These are phyloP conservation scores for Colletotrichum acutatum DNA, from an alignment of 2,329 filamentous ascomycete species.

Conservation along the genomic window DNA sequence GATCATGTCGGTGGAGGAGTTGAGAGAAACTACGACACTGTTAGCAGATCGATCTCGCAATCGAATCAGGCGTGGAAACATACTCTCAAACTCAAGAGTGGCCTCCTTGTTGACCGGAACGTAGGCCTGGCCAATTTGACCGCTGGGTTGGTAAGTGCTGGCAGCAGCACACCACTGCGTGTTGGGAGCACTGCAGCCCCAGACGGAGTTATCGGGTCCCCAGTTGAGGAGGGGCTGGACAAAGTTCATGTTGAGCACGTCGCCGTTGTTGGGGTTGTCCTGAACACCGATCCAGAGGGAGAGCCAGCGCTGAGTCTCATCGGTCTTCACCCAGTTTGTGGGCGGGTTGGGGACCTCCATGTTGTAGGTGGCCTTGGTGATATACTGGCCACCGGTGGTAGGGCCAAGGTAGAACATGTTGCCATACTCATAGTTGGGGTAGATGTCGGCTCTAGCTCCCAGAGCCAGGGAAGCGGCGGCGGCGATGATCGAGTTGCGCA, in stretches of 20 bases:
- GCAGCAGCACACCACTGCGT: constrained; percentile 22
- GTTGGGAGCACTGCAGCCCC: constrained; percentile 22
- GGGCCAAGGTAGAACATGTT: constrained; percentile 29
- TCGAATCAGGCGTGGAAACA: neutral
- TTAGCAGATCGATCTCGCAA: neutral
- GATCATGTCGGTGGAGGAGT: constrained; percentile 16
- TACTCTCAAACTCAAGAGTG: constrained; percentile 20
- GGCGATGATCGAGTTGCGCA: constrained; percentile 10
- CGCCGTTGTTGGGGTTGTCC: constrained; percentile 16
- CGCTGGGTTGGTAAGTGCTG: constrained; percentile 14
- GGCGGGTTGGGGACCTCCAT: constrained; percentile 32
- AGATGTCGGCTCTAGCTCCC: constrained; percentile 17
- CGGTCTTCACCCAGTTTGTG: constrained; percentile 19
- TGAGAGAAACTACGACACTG: constrained; percentile 6
- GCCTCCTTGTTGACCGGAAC: constrained; percentile 12
- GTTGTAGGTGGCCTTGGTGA: constrained; percentile 36
- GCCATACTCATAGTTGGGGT: constrained; percentile 22
- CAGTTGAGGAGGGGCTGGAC: constrained; percentile 24
- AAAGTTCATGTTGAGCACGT: constrained; percentile 22
- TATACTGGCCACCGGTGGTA: constrained; percentile 19
- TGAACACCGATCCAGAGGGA: constrained; percentile 21
- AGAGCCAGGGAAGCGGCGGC: constrained; percentile 4
- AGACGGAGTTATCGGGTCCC: constrained; percentile 19
- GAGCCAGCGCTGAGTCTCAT: constrained; percentile 14
- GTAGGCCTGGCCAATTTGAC: constrained; percentile 21